phyloP scores from a whole-genome alignment of 2,329 filamentous ascomycete species.

The Colletotrichum camelliae region DNA sequence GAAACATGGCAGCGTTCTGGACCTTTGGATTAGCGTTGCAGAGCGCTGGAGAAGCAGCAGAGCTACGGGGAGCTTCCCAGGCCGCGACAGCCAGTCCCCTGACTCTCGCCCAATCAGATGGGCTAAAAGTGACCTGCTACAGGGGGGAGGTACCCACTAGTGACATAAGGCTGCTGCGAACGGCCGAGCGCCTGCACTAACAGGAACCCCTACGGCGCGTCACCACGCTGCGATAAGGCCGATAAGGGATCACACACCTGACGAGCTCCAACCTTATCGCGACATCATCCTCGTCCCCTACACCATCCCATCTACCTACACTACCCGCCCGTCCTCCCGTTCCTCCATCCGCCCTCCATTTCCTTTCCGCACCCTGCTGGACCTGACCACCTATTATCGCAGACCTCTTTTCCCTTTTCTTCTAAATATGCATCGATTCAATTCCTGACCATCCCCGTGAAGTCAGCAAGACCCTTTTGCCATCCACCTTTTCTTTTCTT shows the following conservation, averaged over 20 bases:
- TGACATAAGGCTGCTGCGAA: constrained; percentile 17
- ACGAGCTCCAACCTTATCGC: constrained; percentile 23
- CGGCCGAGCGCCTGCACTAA: not conserved
- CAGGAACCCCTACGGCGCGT: not conserved
- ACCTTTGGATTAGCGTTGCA: not conserved
- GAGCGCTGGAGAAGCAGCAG: not conserved
- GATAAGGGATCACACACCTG: constrained; percentile 6
- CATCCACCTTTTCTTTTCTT: not conserved
- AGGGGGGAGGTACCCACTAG: constrained; percentile 3
- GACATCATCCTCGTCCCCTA: constrained; percentile 17
- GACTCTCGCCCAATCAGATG: not conserved
- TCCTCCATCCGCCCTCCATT: not conserved
- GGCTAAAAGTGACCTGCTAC: not conserved
- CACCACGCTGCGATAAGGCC: not conserved
- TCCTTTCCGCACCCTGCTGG: not conserved
- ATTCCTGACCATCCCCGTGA: constrained; percentile 10
- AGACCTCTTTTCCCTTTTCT: not conserved
- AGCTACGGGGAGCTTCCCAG: constrained; percentile 6
- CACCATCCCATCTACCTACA: constrained; percentile 2
- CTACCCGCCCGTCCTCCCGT: not conserved
- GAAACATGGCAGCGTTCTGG: not conserved
- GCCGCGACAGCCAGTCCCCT: not conserved
- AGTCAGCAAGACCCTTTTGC: not conserved
- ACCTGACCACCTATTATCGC: not conserved
- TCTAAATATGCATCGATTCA: constrained; percentile 20